Conservation (phyloP, 768 basidiomycete genomes). For the Collybia nuda region DNA sequence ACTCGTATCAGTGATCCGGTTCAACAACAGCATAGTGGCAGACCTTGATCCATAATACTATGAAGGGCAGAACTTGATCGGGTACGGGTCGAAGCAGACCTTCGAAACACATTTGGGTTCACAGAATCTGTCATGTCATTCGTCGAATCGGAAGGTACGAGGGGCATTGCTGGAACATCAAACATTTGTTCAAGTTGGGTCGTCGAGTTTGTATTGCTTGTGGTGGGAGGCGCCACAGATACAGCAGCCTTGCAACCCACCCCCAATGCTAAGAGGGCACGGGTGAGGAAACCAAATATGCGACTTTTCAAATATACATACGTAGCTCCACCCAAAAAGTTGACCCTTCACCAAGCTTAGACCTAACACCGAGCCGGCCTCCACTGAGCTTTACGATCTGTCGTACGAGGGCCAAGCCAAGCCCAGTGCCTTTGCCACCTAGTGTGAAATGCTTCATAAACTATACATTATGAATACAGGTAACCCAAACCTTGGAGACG, state of each 20-base stretch:
- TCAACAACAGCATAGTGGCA: background rate
- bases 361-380: constrained; percentile 50
- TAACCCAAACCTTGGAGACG: constrained; percentile 25
- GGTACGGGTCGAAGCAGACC: constrained; percentile 11
- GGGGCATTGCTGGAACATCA: too few relatives aligned
- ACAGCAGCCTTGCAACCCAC: constrained; percentile 12
- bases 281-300: background rate
- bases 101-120: background rate
- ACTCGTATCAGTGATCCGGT: background rate
- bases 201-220: background rate
- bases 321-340: constrained; percentile 74
- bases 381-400: constrained; percentile 58
- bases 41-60: constrained; percentile 55
- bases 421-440: constrained; percentile 48
- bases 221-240: background rate
- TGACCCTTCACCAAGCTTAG: constrained; percentile 55
- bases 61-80: constrained; percentile 39
- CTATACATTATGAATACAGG: background rate
- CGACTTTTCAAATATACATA: background rate
- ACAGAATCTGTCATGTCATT: too few relatives aligned
- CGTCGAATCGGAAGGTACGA: background rate
- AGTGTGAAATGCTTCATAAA: background rate
- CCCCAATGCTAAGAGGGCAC: constrained; percentile 6
- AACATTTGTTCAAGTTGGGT: background rate
- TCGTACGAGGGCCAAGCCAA: constrained; percentile 57